Evolutionary conservation across 257 asterid species (phyloP), one percentile per base, ranked within the genome.

Genomic region (Scutellaria galericulata): DNA sequence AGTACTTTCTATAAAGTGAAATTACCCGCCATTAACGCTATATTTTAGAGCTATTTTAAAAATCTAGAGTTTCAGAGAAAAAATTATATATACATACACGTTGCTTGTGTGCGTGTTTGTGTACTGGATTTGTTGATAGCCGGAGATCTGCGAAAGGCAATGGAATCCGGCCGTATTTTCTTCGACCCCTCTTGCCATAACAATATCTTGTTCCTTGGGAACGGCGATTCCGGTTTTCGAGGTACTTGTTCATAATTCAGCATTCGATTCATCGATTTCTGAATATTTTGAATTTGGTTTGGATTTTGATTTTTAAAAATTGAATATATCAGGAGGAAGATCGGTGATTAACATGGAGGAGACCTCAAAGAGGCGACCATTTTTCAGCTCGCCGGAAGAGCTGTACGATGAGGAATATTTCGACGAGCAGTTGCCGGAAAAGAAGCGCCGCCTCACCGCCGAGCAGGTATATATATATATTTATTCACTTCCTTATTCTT

Each of bases 341-440:
- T 81, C 93, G 72, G 71, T 78, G 86, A 53, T 87, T 82, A 87
- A 83, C 80, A 79, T 86, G 88, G 97, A 90, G 79, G 96, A 90
- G 53, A 78, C 83, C 77, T 79, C 86, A 50, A 90, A 83, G 90
- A 85, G 83, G 86, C 82, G 96, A 62, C 90, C 97, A 0, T 89
- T 95, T 82, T 87, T 90, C 85, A 83, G 86, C 90, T 69, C 92
- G 63, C 80, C 81, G 68, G 97, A 90, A 37, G 97, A 91, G 2
- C 71, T 87, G 63, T 92, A 87, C 22, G 99, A 90, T 27, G 98
- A 92, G 52, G 99, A 95, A 39, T 95, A 88, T 72, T 90, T 86
- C 78, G 98, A 95, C 76, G 98, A 95, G 80, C 98, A 90, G 83
- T 68, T 79, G 86, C 92, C 95, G 83, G 99, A 88, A 77, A 95